A percentile compares a stretch with the other conserved stretches of the same genome.
Evolutionary conservation across 2,329 filamentous ascomycete species (phyloP).

Genomic region (Pleochaeta shiraiana): DNA sequence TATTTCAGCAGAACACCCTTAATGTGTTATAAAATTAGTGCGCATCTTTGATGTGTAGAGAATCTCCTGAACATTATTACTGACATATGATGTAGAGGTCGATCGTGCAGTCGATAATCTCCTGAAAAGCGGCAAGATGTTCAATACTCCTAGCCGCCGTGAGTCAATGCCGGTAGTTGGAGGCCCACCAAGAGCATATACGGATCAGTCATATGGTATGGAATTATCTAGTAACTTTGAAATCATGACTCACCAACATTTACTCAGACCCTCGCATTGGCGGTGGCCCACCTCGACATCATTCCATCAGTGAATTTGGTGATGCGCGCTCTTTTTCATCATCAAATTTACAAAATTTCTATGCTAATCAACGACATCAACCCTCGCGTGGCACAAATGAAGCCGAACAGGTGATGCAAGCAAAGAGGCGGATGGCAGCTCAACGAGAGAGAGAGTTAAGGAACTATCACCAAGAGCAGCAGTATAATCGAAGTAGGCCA

Average conservation of each 20-base stretch:
- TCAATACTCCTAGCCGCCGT: constrained; percentile 48
- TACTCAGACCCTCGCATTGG: constrained; percentile 46
- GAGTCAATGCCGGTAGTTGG: constrained; percentile 51
- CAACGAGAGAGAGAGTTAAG: constrained; percentile 97
- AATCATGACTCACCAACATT: constrained; percentile 5
- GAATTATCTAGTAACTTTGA: constrained; percentile 10
- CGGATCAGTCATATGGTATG: constrained; percentile 33
- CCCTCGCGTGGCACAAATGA: constrained; percentile 65
- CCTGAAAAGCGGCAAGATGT: constrained; percentile 90
- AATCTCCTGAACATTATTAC: neutral
- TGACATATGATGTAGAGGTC: constrained; percentile 42
- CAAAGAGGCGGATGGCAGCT: constrained; percentile 96
- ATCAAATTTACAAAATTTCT: constrained; percentile 79
- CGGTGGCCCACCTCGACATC: constrained; percentile 45
- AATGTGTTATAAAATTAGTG: no score
- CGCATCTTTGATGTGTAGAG: no score
- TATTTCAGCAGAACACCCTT: neutral
- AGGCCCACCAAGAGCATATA: constrained; percentile 30
- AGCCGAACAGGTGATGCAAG: constrained; percentile 97
- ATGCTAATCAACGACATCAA: constrained; percentile 83
- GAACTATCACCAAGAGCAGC: constrained; percentile 99
- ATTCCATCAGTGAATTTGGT: constrained; percentile 64
- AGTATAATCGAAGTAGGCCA: constrained; percentile 98
- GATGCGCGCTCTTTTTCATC: constrained; percentile 48
- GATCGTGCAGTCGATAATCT: constrained; percentile 91